Base-by-base conservation (phyloP, 1,284 basidiomycete species). In the Coniferiporia weirii region DNA sequence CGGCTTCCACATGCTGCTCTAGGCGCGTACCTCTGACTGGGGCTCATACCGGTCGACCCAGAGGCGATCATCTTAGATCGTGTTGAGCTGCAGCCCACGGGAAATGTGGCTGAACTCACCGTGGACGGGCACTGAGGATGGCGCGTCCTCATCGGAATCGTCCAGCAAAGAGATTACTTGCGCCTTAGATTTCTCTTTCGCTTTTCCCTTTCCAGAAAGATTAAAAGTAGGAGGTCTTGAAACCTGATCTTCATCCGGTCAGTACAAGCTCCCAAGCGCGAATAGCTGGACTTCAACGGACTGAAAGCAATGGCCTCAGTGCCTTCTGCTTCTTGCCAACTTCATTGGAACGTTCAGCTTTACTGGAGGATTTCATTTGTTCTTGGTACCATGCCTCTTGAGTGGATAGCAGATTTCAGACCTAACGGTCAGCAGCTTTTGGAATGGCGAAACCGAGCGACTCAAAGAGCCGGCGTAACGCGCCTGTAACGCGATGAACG, bases 41-140 rank as follows among this genome's bases (percentile, higher is more conserved):
- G 93, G 93, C 64, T 84, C 84, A 64, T 88, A 91, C 27, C 77
- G 78, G 66, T 94, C 92, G 1, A 91, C 80, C 92, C 92, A 95
- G 61, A 94, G 73, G 34, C 70, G 68, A 53, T 79, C 76, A 54
- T 80, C 79, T 76, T 40, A 40, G 63, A 35, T 54, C 43, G 17
- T 22, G 59, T 43, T 56, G 27, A 38, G 51, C 52, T 34, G 44
- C 27, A 59, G 55, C 27, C n/a, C 27, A 19, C 22, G 32, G 43
- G 20, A 45, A 10, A 7, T 36, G 36, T 48, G 38, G 32, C 4
- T 56, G 22, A 32, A 58, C 20, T 15, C 19, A 44, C 40, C 38
- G 38, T 27, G 27, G 27, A 27, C 5, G 3, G 27, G 27, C 2
- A 9, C 38, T 12, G 38, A 10, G 15, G 38, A 40, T 43, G 43